A percentile compares a stretch with the other conserved stretches of the same genome.
phyloP scores from a whole-genome alignment of 2,329 filamentous ascomycete species.

The Cryphonectria japonica region DNA sequence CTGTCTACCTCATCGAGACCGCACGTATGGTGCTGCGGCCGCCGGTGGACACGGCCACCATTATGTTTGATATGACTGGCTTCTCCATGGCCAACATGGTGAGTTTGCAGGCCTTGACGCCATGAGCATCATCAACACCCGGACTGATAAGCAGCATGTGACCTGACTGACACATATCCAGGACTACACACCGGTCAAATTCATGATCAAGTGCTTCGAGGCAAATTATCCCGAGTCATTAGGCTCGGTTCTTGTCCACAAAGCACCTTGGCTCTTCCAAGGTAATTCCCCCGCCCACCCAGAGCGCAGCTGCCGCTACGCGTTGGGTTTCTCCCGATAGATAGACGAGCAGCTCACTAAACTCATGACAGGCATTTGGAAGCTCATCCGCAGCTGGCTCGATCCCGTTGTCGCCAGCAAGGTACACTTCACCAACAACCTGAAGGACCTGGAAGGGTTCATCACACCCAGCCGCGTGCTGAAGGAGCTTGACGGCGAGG shows the following conservation, averaged over 20 bases:
- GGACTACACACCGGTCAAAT: constrained; percentile 96
- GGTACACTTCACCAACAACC: constrained; percentile 87
- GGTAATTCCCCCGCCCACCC: constrained; percentile 48
- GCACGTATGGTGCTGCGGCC: constrained; percentile 79
- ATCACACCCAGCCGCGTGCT: constrained; percentile 73
- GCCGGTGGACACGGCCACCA: constrained; percentile 90
- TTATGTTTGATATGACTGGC: constrained; percentile 94
- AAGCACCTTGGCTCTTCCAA: constrained; percentile 96
- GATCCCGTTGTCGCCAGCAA: constrained; percentile 95
- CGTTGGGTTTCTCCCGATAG: background rate
- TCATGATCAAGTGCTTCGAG: constrained; percentile 99
- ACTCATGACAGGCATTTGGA: constrained; percentile 75
- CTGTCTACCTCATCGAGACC: constrained; percentile 93
- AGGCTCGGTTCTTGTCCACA: constrained; percentile 89
- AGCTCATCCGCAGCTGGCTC: constrained; percentile 92
- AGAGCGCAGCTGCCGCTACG: background rate
- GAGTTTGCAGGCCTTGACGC: constrained; percentile 33
- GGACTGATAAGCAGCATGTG: background rate
- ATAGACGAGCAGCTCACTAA: constrained; percentile 24
- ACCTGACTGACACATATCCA: constrained; percentile 39
- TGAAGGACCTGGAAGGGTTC: constrained; percentile 77
- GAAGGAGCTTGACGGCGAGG: constrained; percentile 83
- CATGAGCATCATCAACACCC: too few relatives aligned
- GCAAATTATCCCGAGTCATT: constrained; percentile 96
- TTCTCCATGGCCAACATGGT: constrained; percentile 96